A percentile compares a stretch with the other conserved stretches of the same genome.
phyloP scores from a whole-genome alignment of 805 yeast genomes.

The Metschnikowia arizonensis region DNA sequence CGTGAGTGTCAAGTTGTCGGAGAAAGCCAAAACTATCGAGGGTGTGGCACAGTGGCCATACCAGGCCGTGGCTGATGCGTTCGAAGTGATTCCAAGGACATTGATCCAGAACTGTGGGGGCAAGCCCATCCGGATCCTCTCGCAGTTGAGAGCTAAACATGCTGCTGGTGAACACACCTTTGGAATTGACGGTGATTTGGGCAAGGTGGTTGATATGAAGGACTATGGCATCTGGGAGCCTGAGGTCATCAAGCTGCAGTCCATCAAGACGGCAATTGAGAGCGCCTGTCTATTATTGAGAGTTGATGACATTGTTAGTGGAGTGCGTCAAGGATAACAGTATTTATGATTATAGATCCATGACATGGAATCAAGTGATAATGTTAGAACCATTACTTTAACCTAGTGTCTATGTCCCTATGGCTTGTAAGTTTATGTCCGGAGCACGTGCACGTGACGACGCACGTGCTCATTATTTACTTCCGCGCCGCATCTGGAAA shows the following conservation, averaged over 20 bases:
- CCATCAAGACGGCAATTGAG: conserved; percentile 96
- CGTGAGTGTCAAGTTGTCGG: conserved; percentile 79
- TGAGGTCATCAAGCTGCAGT: conserved; percentile 94
- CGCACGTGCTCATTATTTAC: conserved; percentile 9
- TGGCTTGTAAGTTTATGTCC: no score
- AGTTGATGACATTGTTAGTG: conserved; percentile 97
- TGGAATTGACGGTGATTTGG: conserved; percentile 94
- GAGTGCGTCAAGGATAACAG: conserved; percentile 58
- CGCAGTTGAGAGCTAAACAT: conserved; percentile 93
- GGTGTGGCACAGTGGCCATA: conserved; percentile 99
- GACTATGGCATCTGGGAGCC: conserved; percentile 99
- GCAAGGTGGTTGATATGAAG: conserved; percentile 93
- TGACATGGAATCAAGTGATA: background rate
- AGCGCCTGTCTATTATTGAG: conserved; percentile 91
- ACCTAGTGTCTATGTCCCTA: no score
- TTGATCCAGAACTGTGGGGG: conserved; percentile 97
- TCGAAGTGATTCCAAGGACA: conserved; percentile 97
- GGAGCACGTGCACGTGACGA: conserved; percentile 10
- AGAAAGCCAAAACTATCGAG: conserved; percentile 85
- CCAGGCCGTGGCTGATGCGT: conserved; percentile 97
- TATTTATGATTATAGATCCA: background rate
- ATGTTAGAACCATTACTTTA: no score
- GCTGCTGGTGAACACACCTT: conserved; percentile 81
- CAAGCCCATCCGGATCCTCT: conserved; percentile 82
- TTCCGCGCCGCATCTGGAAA: conserved; percentile 13